Percentiles rank a stretch among this genome's conserved stretches.
These are phyloP conservation scores for Hebeloma cylindrosporum DNA, from an alignment of 768 basidiomycete genomes.

Conservation along the genomic window DNA sequence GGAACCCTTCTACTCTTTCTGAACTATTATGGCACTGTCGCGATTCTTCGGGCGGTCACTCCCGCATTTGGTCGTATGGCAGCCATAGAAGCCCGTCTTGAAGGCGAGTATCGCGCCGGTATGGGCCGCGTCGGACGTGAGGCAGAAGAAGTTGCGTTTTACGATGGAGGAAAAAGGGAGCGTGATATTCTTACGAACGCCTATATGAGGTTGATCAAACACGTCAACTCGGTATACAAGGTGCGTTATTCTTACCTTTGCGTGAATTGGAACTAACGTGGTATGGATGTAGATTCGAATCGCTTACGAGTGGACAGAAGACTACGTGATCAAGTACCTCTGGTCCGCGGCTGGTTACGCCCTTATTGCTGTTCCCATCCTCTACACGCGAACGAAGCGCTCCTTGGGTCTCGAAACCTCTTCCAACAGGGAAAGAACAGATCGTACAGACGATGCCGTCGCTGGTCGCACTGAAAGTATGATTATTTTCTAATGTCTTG, in stretches of 20 bases:
- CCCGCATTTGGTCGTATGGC: slow-evolving; percentile 92
- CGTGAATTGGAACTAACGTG: not conserved
- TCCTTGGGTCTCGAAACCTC: slow-evolving; percentile 18
- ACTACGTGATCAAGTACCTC: slow-evolving; percentile 94
- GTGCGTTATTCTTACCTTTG: slow-evolving; percentile 32
- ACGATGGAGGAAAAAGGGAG: slow-evolving; percentile 85
- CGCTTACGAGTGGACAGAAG: slow-evolving; percentile 94
- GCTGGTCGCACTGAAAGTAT: slow-evolving; percentile 50
- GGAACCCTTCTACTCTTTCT: slow-evolving; percentile 78
- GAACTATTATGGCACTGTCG: slow-evolving; percentile 86
- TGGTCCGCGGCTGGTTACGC: slow-evolving; percentile 94
- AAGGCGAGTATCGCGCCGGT: slow-evolving; percentile 90
- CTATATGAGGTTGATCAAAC: slow-evolving; percentile 79
- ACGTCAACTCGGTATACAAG: slow-evolving; percentile 92
- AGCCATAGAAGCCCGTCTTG: slow-evolving; percentile 79
- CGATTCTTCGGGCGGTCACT: slow-evolving; percentile 79
- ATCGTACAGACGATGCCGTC: slow-evolving; percentile 36
- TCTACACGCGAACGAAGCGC: slow-evolving; percentile 61
- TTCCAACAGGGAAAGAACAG: slow-evolving; percentile 5
- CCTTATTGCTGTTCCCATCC: slow-evolving; percentile 87
- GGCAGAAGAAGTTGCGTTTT: slow-evolving; percentile 96
- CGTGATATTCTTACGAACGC: slow-evolving; percentile 76
- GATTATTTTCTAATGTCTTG: slow-evolving; percentile 13
- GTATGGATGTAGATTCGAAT: slow-evolving; percentile 66
- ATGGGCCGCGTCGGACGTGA: slow-evolving; percentile 86